Conservation (phyloP, 2,329 filamentous ascomycete species). For the Keithomyces neogunnii region DNA sequence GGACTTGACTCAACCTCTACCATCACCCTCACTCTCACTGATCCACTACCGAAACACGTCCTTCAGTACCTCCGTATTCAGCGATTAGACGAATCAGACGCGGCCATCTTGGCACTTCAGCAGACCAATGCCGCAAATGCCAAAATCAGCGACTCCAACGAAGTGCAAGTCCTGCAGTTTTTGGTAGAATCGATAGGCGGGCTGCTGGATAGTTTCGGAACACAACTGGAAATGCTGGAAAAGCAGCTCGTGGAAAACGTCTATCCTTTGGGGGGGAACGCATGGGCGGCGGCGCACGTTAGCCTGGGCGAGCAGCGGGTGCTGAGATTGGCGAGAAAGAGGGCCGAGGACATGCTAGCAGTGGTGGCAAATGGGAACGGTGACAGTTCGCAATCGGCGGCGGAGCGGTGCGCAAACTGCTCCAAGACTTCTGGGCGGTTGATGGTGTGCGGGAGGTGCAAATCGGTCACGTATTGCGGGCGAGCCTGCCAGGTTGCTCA, state of each 20-base stretch:
- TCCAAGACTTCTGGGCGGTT: slow-evolving; percentile 5
- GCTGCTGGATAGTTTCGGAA: slow-evolving; percentile 21
- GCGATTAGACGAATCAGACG: slow-evolving; percentile 20
- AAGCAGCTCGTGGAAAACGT: slow-evolving; percentile 20
- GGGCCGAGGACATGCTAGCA: slow-evolving; percentile 20
- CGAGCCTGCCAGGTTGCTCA: slow-evolving; percentile 8
- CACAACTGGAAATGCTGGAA: slow-evolving; percentile 21
- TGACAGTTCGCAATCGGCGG: not conserved
- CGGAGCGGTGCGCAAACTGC: slow-evolving; percentile 7
- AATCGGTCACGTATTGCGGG: slow-evolving; percentile 8
- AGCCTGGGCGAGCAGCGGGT: slow-evolving; percentile 22
- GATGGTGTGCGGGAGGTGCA: slow-evolving; percentile 11
- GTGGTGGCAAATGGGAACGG: slow-evolving; percentile 1
- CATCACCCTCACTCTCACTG: slow-evolving; percentile 22
- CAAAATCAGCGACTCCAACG: slow-evolving; percentile 23
- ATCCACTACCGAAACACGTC: slow-evolving; percentile 23
- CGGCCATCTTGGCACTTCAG: slow-evolving; percentile 15
- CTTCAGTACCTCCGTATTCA: slow-evolving; percentile 28
- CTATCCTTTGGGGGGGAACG: slow-evolving; percentile 22
- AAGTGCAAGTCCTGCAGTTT: slow-evolving; percentile 21
- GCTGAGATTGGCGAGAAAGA: slow-evolving; percentile 22
- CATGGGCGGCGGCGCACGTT: slow-evolving; percentile 26
- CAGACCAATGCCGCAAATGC: slow-evolving; percentile 14
- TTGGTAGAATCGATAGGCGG: slow-evolving; percentile 22
- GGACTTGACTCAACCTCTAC: slow-evolving; percentile 22